Evolutionary conservation across 768 basidiomycete genomes (phyloP).

Genomic region (Tulasnella sp.): DNA sequence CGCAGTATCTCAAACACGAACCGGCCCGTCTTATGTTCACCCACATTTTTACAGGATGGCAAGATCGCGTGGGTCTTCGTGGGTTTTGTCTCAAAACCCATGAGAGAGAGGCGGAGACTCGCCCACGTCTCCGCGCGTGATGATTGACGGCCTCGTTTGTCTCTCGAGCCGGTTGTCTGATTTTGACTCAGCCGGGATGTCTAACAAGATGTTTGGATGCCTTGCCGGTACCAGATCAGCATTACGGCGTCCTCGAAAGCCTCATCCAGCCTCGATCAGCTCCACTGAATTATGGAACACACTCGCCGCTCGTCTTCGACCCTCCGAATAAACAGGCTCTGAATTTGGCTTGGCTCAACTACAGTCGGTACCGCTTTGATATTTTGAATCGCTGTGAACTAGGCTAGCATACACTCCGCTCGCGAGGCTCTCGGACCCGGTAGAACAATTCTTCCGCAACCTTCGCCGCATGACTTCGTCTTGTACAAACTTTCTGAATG

Average conservation of each 20-base stretch:
- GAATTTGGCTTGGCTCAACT: too few relatives aligned
- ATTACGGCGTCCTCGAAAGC: not conserved
- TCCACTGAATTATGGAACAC: too few relatives aligned
- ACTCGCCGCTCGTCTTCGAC: too few relatives aligned
- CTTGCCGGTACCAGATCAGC: not conserved
- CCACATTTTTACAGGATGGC: not conserved
- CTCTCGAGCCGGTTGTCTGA: not conserved
- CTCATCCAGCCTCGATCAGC: too few relatives aligned
- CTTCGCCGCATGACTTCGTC: not conserved
- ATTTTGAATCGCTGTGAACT: too few relatives aligned
- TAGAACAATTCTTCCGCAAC: too few relatives aligned
- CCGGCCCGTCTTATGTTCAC: not conserved
- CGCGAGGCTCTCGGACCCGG: too few relatives aligned
- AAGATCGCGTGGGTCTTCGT: not conserved
- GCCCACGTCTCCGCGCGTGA: not conserved
- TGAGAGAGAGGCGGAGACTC: not conserved
- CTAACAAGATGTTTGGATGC: not conserved
- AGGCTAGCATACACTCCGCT: too few relatives aligned
- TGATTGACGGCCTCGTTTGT: not conserved
- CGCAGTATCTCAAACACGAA: not conserved
- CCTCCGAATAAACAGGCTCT: too few relatives aligned
- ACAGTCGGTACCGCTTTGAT: too few relatives aligned
- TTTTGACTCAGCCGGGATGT: not conserved
- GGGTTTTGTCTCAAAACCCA: constrained; percentile 4
- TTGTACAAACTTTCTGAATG: not conserved